phyloP scores from a whole-genome alignment of 2,329 filamentous ascomycete species.

The Ceratocystis eucalypticola region DNA sequence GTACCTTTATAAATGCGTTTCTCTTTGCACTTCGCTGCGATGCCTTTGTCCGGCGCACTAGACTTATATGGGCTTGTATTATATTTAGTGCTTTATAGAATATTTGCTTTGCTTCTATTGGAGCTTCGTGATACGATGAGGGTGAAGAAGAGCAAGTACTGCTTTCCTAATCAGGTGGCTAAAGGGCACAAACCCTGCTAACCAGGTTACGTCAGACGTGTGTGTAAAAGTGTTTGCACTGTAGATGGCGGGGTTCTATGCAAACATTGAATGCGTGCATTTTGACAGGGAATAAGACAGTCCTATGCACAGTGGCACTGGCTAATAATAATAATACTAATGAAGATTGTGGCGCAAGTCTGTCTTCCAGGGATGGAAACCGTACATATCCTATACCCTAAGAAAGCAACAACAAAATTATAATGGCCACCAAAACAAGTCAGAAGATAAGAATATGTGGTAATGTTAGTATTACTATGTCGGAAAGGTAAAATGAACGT shows the following conservation, averaged over 20 bases:
- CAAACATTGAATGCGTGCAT: slow-evolving; percentile 13
- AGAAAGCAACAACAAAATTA: too few species aligned
- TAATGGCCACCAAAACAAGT: too few species aligned
- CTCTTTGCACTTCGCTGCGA: not conserved
- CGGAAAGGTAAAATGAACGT: not conserved
- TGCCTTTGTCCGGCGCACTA: not conserved
- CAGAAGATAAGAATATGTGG: too few species aligned
- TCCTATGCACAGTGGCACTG: not conserved
- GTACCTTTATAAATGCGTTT: not conserved
- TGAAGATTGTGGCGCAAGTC: not conserved
- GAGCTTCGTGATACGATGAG: too few species aligned
- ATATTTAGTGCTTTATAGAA: not conserved
- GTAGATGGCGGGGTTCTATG: slow-evolving; percentile 7
- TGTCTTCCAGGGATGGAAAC: not conserved
- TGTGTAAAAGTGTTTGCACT: slow-evolving; percentile 7
- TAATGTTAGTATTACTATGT: too few species aligned
- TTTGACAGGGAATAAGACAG: slow-evolving; percentile 10
- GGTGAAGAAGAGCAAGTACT: not conserved
- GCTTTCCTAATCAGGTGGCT: not conserved
- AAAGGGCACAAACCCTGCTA: slow-evolving; percentile 17
- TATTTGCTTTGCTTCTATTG: not conserved
- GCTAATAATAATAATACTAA: too few species aligned
- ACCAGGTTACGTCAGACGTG: slow-evolving; percentile 14
- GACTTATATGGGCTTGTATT: not conserved
- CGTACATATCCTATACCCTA: too few species aligned